phyloP scores from a whole-genome alignment of 169 alveolate species.

The Miamiensis avidus region DNA sequence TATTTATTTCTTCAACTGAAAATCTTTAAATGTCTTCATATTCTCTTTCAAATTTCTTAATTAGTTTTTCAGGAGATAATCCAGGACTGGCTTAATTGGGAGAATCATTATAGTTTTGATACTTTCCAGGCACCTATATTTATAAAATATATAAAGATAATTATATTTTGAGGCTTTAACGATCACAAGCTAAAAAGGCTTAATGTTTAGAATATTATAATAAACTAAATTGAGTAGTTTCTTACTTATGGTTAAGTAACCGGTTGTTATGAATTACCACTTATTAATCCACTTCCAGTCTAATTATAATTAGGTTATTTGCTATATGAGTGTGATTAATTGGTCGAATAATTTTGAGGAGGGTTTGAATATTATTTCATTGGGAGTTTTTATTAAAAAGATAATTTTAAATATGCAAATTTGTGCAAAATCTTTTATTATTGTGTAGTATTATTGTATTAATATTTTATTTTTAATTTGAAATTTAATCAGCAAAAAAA shows the following conservation, averaged over 20 bases:
- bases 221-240: too few relatives aligned
- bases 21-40: not conserved
- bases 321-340: not conserved
- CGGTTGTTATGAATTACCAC: not conserved
- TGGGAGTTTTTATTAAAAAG: too few relatives aligned
- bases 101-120: too few relatives aligned
- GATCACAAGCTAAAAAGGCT: not conserved
- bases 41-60: not conserved
- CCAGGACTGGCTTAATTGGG: not conserved
- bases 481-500: too few relatives aligned
- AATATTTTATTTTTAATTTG: too few relatives aligned
- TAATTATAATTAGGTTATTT: too few relatives aligned
- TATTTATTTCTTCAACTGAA: constrained; percentile 32
- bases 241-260: not conserved
- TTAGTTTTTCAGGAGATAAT: not conserved
- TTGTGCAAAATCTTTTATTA: too few relatives aligned
- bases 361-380: too few relatives aligned
- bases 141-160: too few relatives aligned
- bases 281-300: not conserved
- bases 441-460: too few relatives aligned
- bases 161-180: not conserved
- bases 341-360: not conserved
- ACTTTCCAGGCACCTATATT: not conserved
- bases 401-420: too few relatives aligned
- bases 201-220: not conserved